phyloP scores from a whole-genome alignment of 495 filamentous ascomycete species.

The Penicillium bovifimosum region DNA sequence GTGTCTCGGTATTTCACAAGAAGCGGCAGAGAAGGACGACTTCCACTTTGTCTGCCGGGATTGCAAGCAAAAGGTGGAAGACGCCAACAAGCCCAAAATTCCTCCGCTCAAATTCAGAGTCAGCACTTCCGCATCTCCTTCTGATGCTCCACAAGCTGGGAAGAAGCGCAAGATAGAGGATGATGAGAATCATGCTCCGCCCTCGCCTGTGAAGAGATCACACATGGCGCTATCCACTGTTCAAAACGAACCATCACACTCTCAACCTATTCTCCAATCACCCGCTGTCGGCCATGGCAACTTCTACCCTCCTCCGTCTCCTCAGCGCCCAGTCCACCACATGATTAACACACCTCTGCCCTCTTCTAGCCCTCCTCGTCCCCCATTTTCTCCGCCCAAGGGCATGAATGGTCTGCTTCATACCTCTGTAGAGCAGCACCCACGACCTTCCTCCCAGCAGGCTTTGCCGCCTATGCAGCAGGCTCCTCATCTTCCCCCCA shows the following conservation, averaged over 20 bases:
- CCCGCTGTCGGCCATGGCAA: slow-evolving; percentile 22
- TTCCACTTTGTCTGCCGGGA: slow-evolving; percentile 83
- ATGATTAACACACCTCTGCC: slow-evolving; percentile 16
- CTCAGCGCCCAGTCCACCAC: slow-evolving; percentile 36
- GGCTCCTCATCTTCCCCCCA: slow-evolving; percentile 28
- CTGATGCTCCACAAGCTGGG: slow-evolving; percentile 17
- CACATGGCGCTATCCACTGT: slow-evolving; percentile 16
- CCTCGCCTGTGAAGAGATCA: slow-evolving; percentile 33
- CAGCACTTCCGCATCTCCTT: slow-evolving; percentile 48
- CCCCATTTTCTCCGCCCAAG: slow-evolving; percentile 38
- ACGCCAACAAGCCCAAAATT: slow-evolving; percentile 61
- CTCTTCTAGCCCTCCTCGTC: slow-evolving; percentile 33
- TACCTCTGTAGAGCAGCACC: slow-evolving; percentile 19
- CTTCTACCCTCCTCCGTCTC: slow-evolving; percentile 34
- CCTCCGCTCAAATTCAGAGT: slow-evolving; percentile 62
- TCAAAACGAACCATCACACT: slow-evolving; percentile 16
- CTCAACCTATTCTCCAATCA: slow-evolving; percentile 19
- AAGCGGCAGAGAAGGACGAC: slow-evolving; percentile 75
- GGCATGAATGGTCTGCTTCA: slow-evolving; percentile 23
- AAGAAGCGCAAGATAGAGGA: slow-evolving; percentile 27
- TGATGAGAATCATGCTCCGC: slow-evolving; percentile 9
- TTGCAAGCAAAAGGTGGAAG: slow-evolving; percentile 65
- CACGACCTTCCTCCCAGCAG: slow-evolving; percentile 25
- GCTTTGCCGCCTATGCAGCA: slow-evolving; percentile 29
- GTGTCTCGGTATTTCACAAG: slow-evolving; percentile 73